A percentile compares a stretch with the other conserved stretches of the same genome.
These are phyloP conservation scores for Tolypocladium endophyticum DNA, from an alignment of 2,329 filamentous ascomycete species.

Conservation along the genomic window DNA sequence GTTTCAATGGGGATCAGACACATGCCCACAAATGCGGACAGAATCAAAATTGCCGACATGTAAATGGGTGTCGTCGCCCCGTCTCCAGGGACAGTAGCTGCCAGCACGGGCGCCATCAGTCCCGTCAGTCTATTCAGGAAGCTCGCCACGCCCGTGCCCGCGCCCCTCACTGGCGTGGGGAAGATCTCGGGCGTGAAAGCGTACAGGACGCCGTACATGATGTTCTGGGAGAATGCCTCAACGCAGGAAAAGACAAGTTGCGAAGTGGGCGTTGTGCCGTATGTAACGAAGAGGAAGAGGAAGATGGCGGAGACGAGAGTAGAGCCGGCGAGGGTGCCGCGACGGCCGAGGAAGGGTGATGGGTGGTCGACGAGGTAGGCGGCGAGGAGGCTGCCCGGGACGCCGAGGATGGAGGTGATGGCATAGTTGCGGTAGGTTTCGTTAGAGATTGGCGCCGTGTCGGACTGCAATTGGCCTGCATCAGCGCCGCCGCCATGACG, in stretches of 20 bases:
- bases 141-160: slow-evolving; percentile 61
- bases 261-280: slow-evolving; percentile 42
- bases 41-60: slow-evolving; percentile 43
- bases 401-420: slow-evolving; percentile 66
- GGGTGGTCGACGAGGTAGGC: slow-evolving; percentile 59
- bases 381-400: slow-evolving; percentile 67
- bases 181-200: slow-evolving; percentile 72
- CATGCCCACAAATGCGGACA: slow-evolving; percentile 49
- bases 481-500: slow-evolving; percentile 32
- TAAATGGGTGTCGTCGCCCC: slow-evolving; percentile 48
- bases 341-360: slow-evolving; percentile 55
- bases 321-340: slow-evolving; percentile 58
- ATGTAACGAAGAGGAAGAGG: slow-evolving; percentile 55
- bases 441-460: slow-evolving; percentile 27
- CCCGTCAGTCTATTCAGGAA: slow-evolving; percentile 61
- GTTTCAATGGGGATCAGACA: slow-evolving; percentile 54
- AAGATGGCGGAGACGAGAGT: slow-evolving; percentile 59
- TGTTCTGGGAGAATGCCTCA: slow-evolving; percentile 63
- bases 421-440: slow-evolving; percentile 69
- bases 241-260: slow-evolving; percentile 58
- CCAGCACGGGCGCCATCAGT: slow-evolving; percentile 58
- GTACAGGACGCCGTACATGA: slow-evolving; percentile 69
- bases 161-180: slow-evolving; percentile 60
- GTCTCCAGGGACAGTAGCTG: slow-evolving; percentile 48
- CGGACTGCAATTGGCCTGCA: slow-evolving; percentile 14